Evolutionary conservation across 495 filamentous ascomycete species (phyloP).

Genomic region (Lophiotrema nucula): DNA sequence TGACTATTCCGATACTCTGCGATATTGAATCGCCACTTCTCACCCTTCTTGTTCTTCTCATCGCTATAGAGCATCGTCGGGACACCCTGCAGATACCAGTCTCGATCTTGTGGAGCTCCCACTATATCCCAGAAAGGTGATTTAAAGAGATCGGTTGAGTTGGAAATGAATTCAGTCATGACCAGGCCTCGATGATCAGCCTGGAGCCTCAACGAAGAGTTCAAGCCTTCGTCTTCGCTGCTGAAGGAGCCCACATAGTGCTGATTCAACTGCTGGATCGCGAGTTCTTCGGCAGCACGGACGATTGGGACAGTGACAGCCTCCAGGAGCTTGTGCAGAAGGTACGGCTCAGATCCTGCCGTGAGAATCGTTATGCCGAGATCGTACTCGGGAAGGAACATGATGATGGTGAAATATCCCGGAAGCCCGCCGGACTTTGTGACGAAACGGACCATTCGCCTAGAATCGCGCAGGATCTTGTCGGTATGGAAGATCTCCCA

Average conservation of each 20-base stretch:
- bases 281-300: conserved; percentile 34
- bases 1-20: conserved; percentile 12
- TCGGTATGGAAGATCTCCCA: conserved; percentile 42
- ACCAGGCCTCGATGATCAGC: conserved; percentile 33
- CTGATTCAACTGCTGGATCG: conserved; percentile 26
- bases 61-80: conserved; percentile 38
- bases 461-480: conserved; percentile 28
- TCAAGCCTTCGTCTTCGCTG: conserved; percentile 20
- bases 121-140: not conserved
- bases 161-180: conserved; percentile 34
- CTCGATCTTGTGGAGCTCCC: not conserved
- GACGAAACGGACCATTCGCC: conserved; percentile 36
- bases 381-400: conserved; percentile 39
- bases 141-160: conserved; percentile 33
- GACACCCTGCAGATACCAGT: conserved; percentile 30
- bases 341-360: conserved; percentile 16
- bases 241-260: conserved; percentile 32
- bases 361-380: conserved; percentile 39
- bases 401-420: conserved; percentile 34
- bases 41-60: conserved; percentile 32
- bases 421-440: conserved; percentile 40
- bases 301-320: conserved; percentile 32
- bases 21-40: conserved; percentile 31
- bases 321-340: conserved; percentile 28
- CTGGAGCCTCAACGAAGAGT: conserved; percentile 36